Percentiles rank a stretch among this genome's conserved stretches.
phyloP scores from a whole-genome alignment of 305 asterid species.

The Fraxinus greggii region DNA sequence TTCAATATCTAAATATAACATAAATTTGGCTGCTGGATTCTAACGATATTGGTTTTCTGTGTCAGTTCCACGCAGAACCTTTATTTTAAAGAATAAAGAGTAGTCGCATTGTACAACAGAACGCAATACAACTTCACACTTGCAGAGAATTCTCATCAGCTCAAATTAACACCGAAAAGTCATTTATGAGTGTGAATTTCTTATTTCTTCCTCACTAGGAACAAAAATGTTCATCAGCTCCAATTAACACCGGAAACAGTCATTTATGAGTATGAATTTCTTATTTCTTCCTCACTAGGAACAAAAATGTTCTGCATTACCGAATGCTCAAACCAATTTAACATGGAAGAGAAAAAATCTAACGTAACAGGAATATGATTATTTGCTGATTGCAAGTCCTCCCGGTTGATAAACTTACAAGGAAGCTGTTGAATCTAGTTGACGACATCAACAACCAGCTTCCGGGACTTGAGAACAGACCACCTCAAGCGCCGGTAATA shows the following conservation, averaged over 20 bases:
- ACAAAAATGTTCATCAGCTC: slow-evolving; percentile 8
- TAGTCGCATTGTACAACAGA: slow-evolving; percentile 4
- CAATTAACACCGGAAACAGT: background rate
- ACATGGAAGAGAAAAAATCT: slow-evolving; percentile 12
- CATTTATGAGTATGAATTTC: slow-evolving; percentile 20
- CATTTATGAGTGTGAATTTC: slow-evolving; percentile 21
- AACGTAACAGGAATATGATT: slow-evolving; percentile 22
- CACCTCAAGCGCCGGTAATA: slow-evolving; percentile 82
- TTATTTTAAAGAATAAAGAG: slow-evolving; percentile 16
- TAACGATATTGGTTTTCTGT: background rate
- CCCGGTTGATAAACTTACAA: background rate
- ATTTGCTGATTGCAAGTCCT: slow-evolving; percentile 31
- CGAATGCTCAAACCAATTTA: slow-evolving; percentile 20
- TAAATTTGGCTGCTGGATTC: background rate
- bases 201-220: slow-evolving; percentile 31
- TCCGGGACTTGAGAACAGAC: slow-evolving; percentile 85
- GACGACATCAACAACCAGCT: slow-evolving; percentile 82
- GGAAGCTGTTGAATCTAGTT: slow-evolving; percentile 38
- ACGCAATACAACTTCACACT: slow-evolving; percentile 23
- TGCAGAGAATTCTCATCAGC: slow-evolving; percentile 12
- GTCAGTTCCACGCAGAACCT: slow-evolving; percentile 6
- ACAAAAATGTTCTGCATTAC: slow-evolving; percentile 16
- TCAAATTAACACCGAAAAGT: background rate
- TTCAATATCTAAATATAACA: background rate
- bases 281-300: slow-evolving; percentile 31